phyloP scores from a whole-genome alignment of 805 yeast genomes.

The Sugiyamaella valdiviana region DNA sequence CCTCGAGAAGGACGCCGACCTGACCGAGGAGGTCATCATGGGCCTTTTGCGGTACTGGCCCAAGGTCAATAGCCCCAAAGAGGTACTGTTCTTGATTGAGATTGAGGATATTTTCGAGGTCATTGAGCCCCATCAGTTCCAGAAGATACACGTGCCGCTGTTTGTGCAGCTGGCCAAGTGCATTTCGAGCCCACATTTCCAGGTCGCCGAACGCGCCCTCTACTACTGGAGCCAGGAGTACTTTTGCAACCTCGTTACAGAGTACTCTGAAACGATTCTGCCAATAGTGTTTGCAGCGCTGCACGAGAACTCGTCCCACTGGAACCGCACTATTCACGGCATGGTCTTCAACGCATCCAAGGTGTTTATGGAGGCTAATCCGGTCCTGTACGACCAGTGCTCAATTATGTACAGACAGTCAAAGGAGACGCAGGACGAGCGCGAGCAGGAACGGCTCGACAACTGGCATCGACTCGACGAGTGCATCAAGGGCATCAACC shows the following conservation, averaged over 20 bases:
- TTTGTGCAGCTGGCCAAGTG: conserved; percentile 93
- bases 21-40: conserved; percentile 95
- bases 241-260: conserved; percentile 82
- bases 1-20: conserved; percentile 83
- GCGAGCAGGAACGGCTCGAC: conserved; percentile 48
- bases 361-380: conserved; percentile 88
- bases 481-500: conserved; percentile 34
- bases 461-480: conserved; percentile 59
- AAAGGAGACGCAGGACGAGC: conserved; percentile 61
- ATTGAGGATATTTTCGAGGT: conserved; percentile 95
- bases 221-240: conserved; percentile 94
- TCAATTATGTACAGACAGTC: conserved; percentile 80
- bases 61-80: conserved; percentile 88
- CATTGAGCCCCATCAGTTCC: conserved; percentile 88
- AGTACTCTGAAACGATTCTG: conserved; percentile 77
- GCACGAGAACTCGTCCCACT: conserved; percentile 79
- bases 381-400: conserved; percentile 85
- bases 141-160: conserved; percentile 84
- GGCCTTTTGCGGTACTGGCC: conserved; percentile 96
- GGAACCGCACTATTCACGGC: conserved; percentile 92
- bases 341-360: conserved; percentile 87
- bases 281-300: conserved; percentile 89
- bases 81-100: conserved; percentile 91
- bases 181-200: conserved; percentile 92
- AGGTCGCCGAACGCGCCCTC: conserved; percentile 91